Evolutionary conservation across 2,329 filamentous ascomycete genomes (phyloP), one percentile per base, ranked within the genome.

Genomic region (Botrytis medusae): DNA sequence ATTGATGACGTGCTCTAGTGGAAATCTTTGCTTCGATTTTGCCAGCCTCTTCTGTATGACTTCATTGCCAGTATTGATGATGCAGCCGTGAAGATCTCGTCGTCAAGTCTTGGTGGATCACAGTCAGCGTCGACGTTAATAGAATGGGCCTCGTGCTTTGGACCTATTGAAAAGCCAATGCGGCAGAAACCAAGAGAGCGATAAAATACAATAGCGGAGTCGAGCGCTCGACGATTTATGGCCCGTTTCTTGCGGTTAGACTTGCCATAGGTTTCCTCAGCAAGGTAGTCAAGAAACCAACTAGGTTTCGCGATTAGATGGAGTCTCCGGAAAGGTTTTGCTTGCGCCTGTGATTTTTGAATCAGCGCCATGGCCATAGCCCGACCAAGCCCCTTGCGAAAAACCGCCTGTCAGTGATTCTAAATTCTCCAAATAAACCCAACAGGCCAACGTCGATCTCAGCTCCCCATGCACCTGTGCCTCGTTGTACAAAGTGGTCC

Each of bases 111-210:
- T 7, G 71, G 74, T 18, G 74, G 75, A 59, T 80, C 70, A 67
- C 73, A 80, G 69, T 81, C 79, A n/a, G 74, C 73, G 14, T 44
- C 37, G 25, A 71, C 12, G 2, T 63, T 5, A 44, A 81, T 67
- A 7, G 68, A 62, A 59, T 74, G 76, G 22, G 78, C 76, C 59
- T 76, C 74, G 74, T 81, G 80, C 46, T 64, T 71, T 37, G 74
- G 54, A 57, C 80, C 73, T 16, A 74, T 70, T 51, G 80, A 74
- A 60, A 80, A 76, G 48, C 78, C 82, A 65, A 83, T 77, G 51
- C 80, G 76, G 68, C 80, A 77, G 72, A 81, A 81, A 20, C 81
- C 81, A 46, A 81, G 51, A 22, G 78, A 74, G 44, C 77, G 76
- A 64, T 74, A 37, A 34, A 46, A 37, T 29, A 10, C 46, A 2